Percentiles rank a stretch among this genome's conserved stretches.
Evolutionary conservation across 345 rosid species (phyloP).

Genomic region (Atalantia buxifolia): DNA sequence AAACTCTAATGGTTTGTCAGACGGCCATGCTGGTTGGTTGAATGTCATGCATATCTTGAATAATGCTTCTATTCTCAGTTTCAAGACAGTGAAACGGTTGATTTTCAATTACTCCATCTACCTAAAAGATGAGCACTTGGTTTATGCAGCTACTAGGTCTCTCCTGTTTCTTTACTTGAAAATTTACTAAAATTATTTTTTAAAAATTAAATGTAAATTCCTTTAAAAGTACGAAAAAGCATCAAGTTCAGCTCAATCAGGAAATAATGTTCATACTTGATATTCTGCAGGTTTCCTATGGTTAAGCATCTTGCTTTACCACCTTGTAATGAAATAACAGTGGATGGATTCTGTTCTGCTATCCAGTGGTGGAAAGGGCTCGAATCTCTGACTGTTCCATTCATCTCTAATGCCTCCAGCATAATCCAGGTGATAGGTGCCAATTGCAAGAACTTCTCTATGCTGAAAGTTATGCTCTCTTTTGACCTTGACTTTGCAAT

Average conservation of each 20-base stretch:
- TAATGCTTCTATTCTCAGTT: slow-evolving; percentile 5
- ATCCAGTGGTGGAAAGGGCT: slow-evolving; percentile 4
- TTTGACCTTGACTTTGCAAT: slow-evolving; percentile 8
- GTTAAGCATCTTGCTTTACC: slow-evolving; percentile 14
- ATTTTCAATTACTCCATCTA: not conserved
- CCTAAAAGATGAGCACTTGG: slow-evolving; percentile 12
- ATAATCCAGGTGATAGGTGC: slow-evolving; percentile 10
- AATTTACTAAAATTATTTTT: not conserved
- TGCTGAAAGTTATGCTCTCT: slow-evolving; percentile 9
- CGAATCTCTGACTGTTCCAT: slow-evolving; percentile 7
- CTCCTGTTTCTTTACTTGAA: not conserved
- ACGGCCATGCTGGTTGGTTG: not conserved
- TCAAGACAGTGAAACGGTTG: slow-evolving; percentile 3
- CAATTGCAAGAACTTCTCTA: slow-evolving; percentile 5
- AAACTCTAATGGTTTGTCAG: not conserved
- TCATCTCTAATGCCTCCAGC: not conserved
- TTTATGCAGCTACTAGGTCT: slow-evolving; percentile 11
- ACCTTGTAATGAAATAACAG: slow-evolving; percentile 15
- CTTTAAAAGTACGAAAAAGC: not conserved
- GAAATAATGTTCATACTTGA: not conserved
- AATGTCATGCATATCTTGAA: not conserved
- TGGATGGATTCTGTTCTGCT: not conserved
- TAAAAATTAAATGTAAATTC: too few relatives aligned
- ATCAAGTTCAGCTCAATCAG: not conserved
- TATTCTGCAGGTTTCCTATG: slow-evolving; percentile 6